A percentile compares a stretch with the other conserved stretches of the same genome.
Evolutionary conservation across 345 rosid species (phyloP).

Genomic region (Alliaria petiolata): DNA sequence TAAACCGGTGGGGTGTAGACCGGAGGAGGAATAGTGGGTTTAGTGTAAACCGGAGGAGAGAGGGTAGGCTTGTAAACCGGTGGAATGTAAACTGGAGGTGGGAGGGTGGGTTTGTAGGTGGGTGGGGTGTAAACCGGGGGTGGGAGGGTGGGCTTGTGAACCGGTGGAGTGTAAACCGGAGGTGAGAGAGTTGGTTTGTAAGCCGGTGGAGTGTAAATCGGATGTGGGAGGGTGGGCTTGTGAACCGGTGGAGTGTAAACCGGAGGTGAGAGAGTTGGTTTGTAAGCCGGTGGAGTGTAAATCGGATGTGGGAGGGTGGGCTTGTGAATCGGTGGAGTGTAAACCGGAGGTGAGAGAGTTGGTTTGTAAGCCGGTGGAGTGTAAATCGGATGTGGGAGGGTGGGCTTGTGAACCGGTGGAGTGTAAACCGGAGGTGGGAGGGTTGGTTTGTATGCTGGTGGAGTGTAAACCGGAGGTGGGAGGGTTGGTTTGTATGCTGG

Average conservation of each 20-base stretch:
- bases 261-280: not conserved
- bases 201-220: not conserved
- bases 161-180: not conserved
- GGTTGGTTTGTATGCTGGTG: not conserved
- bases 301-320: not conserved
- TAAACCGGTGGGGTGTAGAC: not conserved
- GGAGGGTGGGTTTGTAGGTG: not conserved
- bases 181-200: not conserved
- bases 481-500: not conserved
- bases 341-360: not conserved
- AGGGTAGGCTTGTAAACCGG: not conserved
- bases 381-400: slow-evolving; percentile 10
- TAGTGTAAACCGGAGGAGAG: slow-evolving; percentile 7
- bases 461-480: too few species aligned
- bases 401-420: not conserved
- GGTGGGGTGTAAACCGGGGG: slow-evolving; percentile 19
- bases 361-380: slow-evolving; percentile 6
- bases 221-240: not conserved
- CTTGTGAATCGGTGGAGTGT: too few species aligned
- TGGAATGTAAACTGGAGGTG: slow-evolving; percentile 2
- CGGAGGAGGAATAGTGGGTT: not conserved
- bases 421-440: slow-evolving; percentile 15
- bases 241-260: not conserved
- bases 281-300: slow-evolving; percentile 1
- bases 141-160: not conserved